Conservation (phyloP, 202 grass and related monocot species). For the Cymbopogon flexuosus region DNA sequence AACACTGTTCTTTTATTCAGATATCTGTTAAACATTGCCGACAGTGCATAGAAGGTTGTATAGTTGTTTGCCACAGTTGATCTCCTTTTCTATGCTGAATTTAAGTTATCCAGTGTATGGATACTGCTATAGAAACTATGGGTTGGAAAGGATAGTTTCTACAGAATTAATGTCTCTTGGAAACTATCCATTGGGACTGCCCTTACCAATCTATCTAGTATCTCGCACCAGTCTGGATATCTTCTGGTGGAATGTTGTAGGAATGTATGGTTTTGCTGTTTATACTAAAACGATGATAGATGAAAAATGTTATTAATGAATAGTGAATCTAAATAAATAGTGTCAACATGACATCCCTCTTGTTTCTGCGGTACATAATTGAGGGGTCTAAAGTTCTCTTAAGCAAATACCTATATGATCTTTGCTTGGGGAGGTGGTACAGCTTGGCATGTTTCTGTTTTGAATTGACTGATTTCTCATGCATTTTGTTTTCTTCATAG, state of each 20-base stretch:
- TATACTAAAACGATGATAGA: neutral
- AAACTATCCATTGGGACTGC: too few relatives aligned
- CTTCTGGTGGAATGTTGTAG: neutral
- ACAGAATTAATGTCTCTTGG: too few relatives aligned
- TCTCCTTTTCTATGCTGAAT: too few relatives aligned
- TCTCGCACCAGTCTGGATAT: slow-evolving; percentile 4
- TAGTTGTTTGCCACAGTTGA: too few relatives aligned
- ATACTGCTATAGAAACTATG: too few relatives aligned
- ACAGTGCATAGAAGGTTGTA: too few relatives aligned
- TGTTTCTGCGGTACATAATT: slow-evolving; percentile 24
- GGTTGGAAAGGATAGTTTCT: too few relatives aligned
- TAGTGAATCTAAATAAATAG: slow-evolving; percentile 13
- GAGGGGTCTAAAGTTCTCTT: slow-evolving; percentile 24
- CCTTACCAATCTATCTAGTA: neutral
- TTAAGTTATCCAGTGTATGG: too few relatives aligned
- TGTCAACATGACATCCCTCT: neutral
- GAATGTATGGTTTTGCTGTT: slow-evolving; percentile 3
- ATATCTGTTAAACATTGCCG: too few relatives aligned
- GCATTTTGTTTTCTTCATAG: neutral
- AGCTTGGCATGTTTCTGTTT: neutral
- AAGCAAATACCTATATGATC: slow-evolving; percentile 8
- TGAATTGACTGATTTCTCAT: neutral
- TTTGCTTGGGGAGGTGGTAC: neutral
- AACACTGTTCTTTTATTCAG: too few relatives aligned
- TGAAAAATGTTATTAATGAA: neutral